Percentiles rank a stretch among this genome's conserved stretches.
Conservation (phyloP, 371 early-diverging fungal species). For the Mucor ambiguus region DNA sequence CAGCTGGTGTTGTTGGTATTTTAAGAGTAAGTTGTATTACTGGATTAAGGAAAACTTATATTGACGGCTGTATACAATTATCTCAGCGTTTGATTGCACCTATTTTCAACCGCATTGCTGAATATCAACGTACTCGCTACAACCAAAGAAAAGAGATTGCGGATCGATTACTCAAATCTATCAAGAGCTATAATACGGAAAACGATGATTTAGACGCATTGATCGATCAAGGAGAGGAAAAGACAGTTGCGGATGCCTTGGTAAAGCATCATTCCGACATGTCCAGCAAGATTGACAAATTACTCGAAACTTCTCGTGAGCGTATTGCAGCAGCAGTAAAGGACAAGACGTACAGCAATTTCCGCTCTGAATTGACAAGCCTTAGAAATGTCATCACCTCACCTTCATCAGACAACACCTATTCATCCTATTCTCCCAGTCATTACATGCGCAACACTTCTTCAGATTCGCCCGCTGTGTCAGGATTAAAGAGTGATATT, state of each 20-base stretch:
- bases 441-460: slow-evolving; percentile 10
- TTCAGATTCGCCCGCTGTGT: slow-evolving; percentile 38
- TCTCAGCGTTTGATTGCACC: slow-evolving; percentile 27
- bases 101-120: slow-evolving; percentile 29
- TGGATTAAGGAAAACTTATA: background rate
- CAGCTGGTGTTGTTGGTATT: slow-evolving; percentile 41
- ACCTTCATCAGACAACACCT: background rate
- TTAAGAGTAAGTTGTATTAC: slow-evolving; percentile 37
- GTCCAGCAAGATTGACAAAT: slow-evolving; percentile 14
- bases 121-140: slow-evolving; percentile 25
- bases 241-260: slow-evolving; percentile 22
- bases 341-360: slow-evolving; percentile 10
- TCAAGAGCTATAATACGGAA: slow-evolving; percentile 13
- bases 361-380: slow-evolving; percentile 4
- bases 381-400: slow-evolving; percentile 9
- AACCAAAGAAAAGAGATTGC: slow-evolving; percentile 25
- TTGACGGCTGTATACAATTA: background rate
- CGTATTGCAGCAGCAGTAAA: slow-evolving; percentile 4
- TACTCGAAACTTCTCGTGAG: slow-evolving; percentile 1
- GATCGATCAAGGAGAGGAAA: slow-evolving; percentile 31
- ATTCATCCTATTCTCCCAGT: slow-evolving; percentile 7
- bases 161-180: slow-evolving; percentile 12
- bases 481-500: slow-evolving; percentile 39
- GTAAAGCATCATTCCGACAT: slow-evolving; percentile 22
- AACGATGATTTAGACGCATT: slow-evolving; percentile 33